Conservation (phyloP, 129 eudicot species). For the Artemisia annua region DNA sequence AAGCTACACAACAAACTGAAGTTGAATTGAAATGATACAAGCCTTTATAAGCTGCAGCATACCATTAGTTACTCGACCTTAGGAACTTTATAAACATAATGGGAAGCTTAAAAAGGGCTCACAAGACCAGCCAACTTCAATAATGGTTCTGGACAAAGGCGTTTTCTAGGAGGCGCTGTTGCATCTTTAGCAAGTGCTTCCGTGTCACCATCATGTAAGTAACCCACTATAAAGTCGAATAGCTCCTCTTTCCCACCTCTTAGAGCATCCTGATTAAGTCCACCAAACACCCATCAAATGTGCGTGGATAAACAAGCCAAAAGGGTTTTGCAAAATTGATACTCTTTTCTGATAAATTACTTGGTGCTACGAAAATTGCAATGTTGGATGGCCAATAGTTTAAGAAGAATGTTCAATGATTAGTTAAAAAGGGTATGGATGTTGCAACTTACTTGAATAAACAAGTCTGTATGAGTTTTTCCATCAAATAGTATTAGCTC, state of each 20-base stretch:
- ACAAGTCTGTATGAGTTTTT: constrained; percentile 90
- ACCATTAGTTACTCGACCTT: background rate
- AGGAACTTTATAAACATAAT: background rate
- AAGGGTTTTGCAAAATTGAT: background rate
- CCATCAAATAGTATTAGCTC: constrained; percentile 77
- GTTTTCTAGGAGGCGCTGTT: constrained; percentile 75
- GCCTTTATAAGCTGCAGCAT: background rate
- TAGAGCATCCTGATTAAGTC: constrained; percentile 61
- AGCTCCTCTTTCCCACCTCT: constrained; percentile 93
- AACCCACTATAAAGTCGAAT: constrained; percentile 61
- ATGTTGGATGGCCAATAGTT: background rate
- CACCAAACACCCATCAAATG: background rate
- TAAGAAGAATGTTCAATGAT: background rate
- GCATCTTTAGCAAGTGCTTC: constrained; percentile 88
- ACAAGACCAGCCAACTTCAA: constrained; percentile 60
- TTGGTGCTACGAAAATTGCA: background rate
- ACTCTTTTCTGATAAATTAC: background rate
- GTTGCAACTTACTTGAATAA: constrained; percentile 69
- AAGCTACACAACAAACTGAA: background rate
- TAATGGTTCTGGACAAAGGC: constrained; percentile 72
- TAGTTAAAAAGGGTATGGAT: background rate
- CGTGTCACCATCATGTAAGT: constrained; percentile 63
- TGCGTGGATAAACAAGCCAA: background rate
- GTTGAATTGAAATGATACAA: background rate
- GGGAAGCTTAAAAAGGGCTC: constrained; percentile 69